Conservation (phyloP, 345 rosid genomes). For the Hypericum perforatum region DNA sequence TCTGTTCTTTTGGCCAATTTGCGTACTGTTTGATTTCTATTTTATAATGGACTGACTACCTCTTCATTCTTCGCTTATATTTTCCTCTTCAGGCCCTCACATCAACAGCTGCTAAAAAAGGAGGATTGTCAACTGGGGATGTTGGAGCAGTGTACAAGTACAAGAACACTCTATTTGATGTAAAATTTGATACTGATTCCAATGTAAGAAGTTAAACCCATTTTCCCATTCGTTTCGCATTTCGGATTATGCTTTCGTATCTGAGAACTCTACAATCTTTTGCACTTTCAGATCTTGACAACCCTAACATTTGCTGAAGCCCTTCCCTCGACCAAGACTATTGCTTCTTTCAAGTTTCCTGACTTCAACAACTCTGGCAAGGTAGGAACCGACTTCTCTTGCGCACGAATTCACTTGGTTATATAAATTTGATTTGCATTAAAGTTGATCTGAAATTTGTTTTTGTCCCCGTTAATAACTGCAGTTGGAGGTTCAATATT, state of each 20-base stretch:
- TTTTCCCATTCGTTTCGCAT: constrained; percentile 3
- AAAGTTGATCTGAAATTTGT: too few relatives aligned
- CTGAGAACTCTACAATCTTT: neutral
- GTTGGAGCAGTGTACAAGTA: constrained; percentile 69
- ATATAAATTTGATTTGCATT: too few relatives aligned
- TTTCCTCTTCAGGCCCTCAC: constrained; percentile 53
- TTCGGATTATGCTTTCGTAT: neutral
- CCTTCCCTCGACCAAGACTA: constrained; percentile 76
- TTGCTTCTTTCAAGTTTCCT: constrained; percentile 71
- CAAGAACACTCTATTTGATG: constrained; percentile 56
- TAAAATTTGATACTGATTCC: constrained; percentile 79
- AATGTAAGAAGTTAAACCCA: constrained; percentile 36
- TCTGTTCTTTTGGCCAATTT: too few relatives aligned
- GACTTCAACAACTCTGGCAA: constrained; percentile 56
- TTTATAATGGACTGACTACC: too few relatives aligned
- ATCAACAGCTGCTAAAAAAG: constrained; percentile 61
- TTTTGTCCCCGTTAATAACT: constrained; percentile 4
- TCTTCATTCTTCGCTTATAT: neutral
- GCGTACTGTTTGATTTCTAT: too few relatives aligned
- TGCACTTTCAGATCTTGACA: constrained; percentile 47
- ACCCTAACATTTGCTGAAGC: constrained; percentile 57
- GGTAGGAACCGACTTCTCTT: constrained; percentile 31
- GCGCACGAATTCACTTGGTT: neutral
- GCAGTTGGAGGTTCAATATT: constrained; percentile 83
- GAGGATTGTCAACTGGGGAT: constrained; percentile 72